A percentile compares a stretch with the other conserved stretches of the same genome.
Evolutionary conservation across 1,284 basidiomycete species (phyloP).

Genomic region (Lignosus rhinocerotis): DNA sequence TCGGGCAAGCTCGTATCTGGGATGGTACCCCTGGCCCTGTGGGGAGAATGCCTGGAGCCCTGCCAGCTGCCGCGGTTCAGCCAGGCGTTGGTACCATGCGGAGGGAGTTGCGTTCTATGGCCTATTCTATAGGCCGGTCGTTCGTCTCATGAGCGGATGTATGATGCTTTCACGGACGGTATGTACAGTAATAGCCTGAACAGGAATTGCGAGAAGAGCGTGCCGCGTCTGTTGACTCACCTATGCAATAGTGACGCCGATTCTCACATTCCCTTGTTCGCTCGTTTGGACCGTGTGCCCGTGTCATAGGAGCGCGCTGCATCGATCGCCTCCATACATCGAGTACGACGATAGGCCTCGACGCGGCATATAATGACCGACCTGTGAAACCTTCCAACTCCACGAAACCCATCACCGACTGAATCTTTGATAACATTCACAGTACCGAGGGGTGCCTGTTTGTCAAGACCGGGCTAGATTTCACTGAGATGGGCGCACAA

Average conservation of each 20-base stretch:
- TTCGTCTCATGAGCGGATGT: constrained; percentile 24
- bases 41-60: constrained; percentile 28
- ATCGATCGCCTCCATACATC: no score
- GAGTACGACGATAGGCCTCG: no score
- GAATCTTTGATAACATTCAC: no score
- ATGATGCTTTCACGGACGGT: background rate
- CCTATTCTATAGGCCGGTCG: constrained; percentile 27
- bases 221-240: no score
- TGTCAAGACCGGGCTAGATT: background rate
- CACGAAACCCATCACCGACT: no score
- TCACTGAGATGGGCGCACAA: background rate
- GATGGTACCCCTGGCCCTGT: constrained; percentile 9
- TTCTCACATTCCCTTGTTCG: no score
- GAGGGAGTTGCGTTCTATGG: constrained; percentile 26
- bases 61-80: constrained; percentile 19
- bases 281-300: no score
- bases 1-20: constrained; percentile 29
- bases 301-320: no score
- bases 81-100: constrained; percentile 8
- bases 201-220: no score
- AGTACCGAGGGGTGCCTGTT: background rate
- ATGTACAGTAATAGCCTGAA: background rate
- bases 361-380: no score
- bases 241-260: no score
- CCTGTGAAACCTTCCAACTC: no score